phyloP scores from a whole-genome alignment of 805 yeast genomes.

The Candida adriatica region DNA sequence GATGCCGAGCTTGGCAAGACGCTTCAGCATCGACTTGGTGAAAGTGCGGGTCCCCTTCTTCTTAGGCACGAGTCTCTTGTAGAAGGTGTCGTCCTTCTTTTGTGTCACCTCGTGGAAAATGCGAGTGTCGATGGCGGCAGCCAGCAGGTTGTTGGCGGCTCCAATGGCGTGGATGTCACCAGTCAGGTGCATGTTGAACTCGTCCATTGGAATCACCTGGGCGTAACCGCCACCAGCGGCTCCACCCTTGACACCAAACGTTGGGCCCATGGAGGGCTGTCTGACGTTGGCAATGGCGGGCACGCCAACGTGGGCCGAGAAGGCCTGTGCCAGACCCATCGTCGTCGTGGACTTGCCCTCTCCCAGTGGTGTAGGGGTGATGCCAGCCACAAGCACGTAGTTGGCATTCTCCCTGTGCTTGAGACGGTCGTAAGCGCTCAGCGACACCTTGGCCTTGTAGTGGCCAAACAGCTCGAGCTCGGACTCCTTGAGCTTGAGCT shows the following conservation, averaged over 20 bases:
- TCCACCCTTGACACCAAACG: slow-evolving; percentile 85
- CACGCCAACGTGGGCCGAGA: slow-evolving; percentile 66
- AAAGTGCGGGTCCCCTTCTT: slow-evolving; percentile 66
- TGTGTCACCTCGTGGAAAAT: slow-evolving; percentile 80
- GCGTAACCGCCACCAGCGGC: slow-evolving; percentile 91
- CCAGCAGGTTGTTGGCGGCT: slow-evolving; percentile 72
- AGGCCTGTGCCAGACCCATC: slow-evolving; percentile 74
- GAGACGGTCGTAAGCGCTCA: slow-evolving; percentile 57
- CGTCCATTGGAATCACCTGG: slow-evolving; percentile 86
- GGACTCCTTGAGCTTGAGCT: slow-evolving; percentile 57
- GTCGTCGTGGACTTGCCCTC: slow-evolving; percentile 85
- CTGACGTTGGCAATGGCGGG: slow-evolving; percentile 76
- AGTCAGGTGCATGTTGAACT: slow-evolving; percentile 78
- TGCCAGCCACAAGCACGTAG: slow-evolving; percentile 74
- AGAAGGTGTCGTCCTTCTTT: slow-evolving; percentile 60
- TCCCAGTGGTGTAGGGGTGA: slow-evolving; percentile 81
- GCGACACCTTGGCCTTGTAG: slow-evolving; percentile 69
- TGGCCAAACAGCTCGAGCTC: slow-evolving; percentile 74
- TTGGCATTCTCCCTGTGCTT: slow-evolving; percentile 56
- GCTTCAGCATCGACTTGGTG: slow-evolving; percentile 58
- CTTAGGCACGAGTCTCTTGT: slow-evolving; percentile 67
- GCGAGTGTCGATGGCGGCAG: slow-evolving; percentile 83
- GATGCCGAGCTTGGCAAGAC: slow-evolving; percentile 65
- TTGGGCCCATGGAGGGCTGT: slow-evolving; percentile 88
- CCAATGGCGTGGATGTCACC: slow-evolving; percentile 85